Evolutionary conservation across 176 grass and related monocot species (phyloP).

Genomic region (Rhynchospora tenuis): DNA sequence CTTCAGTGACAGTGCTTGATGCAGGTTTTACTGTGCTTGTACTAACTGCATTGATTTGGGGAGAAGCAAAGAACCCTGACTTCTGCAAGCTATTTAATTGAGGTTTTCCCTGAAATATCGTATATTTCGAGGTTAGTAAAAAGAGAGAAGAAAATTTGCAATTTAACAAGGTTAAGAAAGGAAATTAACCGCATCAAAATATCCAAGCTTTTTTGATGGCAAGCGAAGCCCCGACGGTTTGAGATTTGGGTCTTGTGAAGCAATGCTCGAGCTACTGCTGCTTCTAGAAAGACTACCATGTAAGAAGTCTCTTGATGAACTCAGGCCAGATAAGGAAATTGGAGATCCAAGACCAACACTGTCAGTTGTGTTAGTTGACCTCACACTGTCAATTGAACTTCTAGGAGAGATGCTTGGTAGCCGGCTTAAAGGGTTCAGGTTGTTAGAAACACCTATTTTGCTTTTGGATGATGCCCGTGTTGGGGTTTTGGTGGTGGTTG

Average conservation of each 20-base stretch:
- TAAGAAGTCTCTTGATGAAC: neutral
- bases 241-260: conserved; percentile 34
- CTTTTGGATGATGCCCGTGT: conserved; percentile 28
- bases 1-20: neutral
- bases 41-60: neutral
- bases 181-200: conserved; percentile 74
- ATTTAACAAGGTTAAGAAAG: conserved; percentile 1
- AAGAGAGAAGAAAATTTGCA: neutral
- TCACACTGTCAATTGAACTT: conserved; percentile 78
- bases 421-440: neutral
- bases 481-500: conserved; percentile 44
- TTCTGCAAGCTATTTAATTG: conserved; percentile 22
- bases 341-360: neutral
- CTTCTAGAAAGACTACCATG: conserved; percentile 25
- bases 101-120: conserved; percentile 44
- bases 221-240: conserved; percentile 64
- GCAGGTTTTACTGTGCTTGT: neutral
- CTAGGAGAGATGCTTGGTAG: conserved; percentile 50
- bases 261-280: conserved; percentile 29
- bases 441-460: conserved; percentile 12
- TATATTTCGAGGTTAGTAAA: conserved; percentile 20
- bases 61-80: neutral
- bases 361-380: conserved; percentile 28
- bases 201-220: conserved; percentile 73
- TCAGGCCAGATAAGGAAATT: conserved; percentile 15